Conservation (phyloP, 176 grass and related monocot genomes). For the Eleusine indica region DNA sequence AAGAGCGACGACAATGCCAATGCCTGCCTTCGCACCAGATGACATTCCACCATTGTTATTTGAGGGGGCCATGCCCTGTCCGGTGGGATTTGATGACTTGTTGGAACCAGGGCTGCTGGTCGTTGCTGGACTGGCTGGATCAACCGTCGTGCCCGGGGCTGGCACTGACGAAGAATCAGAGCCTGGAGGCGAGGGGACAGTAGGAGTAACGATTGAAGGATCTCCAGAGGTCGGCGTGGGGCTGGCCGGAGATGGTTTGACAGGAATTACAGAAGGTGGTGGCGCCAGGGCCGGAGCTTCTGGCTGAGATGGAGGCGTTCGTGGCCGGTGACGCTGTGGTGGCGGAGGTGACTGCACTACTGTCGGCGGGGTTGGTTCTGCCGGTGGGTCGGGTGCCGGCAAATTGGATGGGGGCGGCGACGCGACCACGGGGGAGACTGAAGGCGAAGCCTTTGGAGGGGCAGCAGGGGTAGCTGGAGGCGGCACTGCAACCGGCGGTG, state of each 20-base stretch:
- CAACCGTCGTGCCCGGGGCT: constrained; percentile 10
- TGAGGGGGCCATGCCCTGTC: not conserved
- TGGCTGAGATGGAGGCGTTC: constrained; percentile 32
- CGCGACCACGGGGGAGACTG: constrained; percentile 18
- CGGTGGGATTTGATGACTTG: not conserved
- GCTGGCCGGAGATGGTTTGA: constrained; percentile 40
- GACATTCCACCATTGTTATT: constrained; percentile 20
- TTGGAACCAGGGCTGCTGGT: not conserved
- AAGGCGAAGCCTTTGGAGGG: constrained; percentile 39
- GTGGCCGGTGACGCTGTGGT: constrained; percentile 27
- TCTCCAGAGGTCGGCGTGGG: constrained; percentile 41
- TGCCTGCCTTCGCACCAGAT: constrained; percentile 49
- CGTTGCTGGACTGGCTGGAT: constrained; percentile 26
- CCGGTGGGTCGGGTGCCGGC: constrained; percentile 37
- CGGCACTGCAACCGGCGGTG: constrained; percentile 34
- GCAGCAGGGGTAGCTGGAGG: constrained; percentile 32
- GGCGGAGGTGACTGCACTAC: constrained; percentile 52
- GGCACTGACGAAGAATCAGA: constrained; percentile 27
- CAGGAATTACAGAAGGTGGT: constrained; percentile 43
- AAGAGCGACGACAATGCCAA: constrained; percentile 46
- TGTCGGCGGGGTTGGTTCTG: constrained; percentile 35
- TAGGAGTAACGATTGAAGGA: constrained; percentile 37
- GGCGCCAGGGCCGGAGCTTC: constrained; percentile 31
- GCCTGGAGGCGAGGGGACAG: constrained; percentile 19
- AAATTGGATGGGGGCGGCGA: constrained; percentile 43